Conservation (phyloP, 164 flowering plant genomes). For the grape (Vitis vinifera) region ASM3070453v1 NC_081813.1:4535001-4535500, state of each 20-base stretch:
- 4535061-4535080: constrained; percentile 1
- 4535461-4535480: neutral
- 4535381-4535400: constrained; percentile 12
- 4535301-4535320: neutral
- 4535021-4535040: constrained; percentile 6
- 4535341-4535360: neutral
- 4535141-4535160: constrained; percentile 2
- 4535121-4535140: constrained; percentile 7
- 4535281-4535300: constrained; percentile 10
- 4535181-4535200: constrained; percentile 19
- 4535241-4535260: constrained; percentile 10
- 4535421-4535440: constrained; percentile 14
- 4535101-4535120: constrained; percentile 12
- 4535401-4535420: neutral
- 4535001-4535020: constrained; percentile 6
- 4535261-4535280: neutral
- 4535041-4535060: constrained; percentile 17
- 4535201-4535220: constrained; percentile 9
- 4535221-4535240: constrained; percentile 14
- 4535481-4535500: neutral
- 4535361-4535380: constrained; percentile 12
- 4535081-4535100: constrained; percentile 13
- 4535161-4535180: constrained; percentile 8
- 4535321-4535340: constrained; percentile 14
- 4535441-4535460: constrained; percentile 13